Percentiles rank a stretch among this genome's conserved stretches.
These are phyloP conservation scores for Cystobasidium sp. DNA, from an alignment of 1,284 basidiomycete genomes.

Conservation along the genomic window DNA sequence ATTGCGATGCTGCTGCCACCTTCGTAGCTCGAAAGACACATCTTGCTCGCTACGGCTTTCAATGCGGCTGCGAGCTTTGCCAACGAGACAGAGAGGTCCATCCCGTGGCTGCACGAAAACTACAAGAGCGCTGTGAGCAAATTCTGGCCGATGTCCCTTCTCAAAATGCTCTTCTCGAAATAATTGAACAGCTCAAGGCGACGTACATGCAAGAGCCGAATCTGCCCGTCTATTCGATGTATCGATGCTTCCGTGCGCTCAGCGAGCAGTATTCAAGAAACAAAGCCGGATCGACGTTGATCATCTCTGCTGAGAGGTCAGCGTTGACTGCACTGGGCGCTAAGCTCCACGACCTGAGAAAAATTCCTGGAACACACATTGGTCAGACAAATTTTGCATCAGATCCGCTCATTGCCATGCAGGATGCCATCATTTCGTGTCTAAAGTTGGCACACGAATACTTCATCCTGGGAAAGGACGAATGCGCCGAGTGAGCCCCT, in stretches of 20 bases:
- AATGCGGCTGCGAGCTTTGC: constrained; percentile 47
- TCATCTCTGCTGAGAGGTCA: constrained; percentile 25
- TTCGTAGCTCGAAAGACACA: constrained; percentile 32
- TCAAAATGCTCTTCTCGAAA: not conserved
- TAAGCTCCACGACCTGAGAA: not conserved
- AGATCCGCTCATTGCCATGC: constrained; percentile 9
- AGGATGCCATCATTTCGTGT: constrained; percentile 30
- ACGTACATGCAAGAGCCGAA: constrained; percentile 11
- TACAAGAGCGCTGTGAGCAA: not conserved
- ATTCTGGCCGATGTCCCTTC: not conserved
- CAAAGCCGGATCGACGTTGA: constrained; percentile 4
- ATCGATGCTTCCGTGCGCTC: constrained; percentile 24
- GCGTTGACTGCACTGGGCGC: constrained; percentile 46
- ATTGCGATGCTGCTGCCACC: constrained; percentile 27
- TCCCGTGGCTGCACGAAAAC: not conserved
- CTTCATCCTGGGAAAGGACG: not conserved
- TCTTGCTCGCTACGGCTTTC: constrained; percentile 46
- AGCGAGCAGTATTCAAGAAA: constrained; percentile 11
- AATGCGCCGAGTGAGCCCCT: not conserved
- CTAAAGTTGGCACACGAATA: constrained; percentile 11
- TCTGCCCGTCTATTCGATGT: not conserved
- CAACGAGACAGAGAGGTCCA: constrained; percentile 18
- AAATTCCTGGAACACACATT: not conserved
- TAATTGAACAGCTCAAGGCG: not conserved
- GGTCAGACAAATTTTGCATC: not conserved